A percentile compares a stretch with the other conserved stretches of the same genome.
phyloP scores from a whole-genome alignment of 2,329 filamentous ascomycete species.

The Pezicula radicicola region DNA sequence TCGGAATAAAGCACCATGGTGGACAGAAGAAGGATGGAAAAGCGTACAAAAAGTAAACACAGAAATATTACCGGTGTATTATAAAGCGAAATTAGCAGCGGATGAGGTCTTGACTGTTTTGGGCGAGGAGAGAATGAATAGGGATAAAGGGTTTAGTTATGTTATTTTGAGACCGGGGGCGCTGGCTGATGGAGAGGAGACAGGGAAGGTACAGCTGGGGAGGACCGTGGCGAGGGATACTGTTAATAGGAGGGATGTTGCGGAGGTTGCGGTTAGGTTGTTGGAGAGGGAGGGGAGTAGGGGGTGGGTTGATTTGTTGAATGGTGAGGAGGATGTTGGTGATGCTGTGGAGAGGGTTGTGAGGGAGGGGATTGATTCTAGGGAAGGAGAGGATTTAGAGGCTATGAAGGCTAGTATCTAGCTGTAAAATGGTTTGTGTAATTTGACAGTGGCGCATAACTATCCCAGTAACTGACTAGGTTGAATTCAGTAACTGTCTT shows the following conservation, averaged over 20 bases:
- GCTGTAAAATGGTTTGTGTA: not conserved
- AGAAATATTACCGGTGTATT: slow-evolving; percentile 49
- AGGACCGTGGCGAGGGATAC: slow-evolving; percentile 32
- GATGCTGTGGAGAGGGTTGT: slow-evolving; percentile 47
- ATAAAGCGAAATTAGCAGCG: slow-evolving; percentile 57
- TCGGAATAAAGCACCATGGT: slow-evolving; percentile 51
- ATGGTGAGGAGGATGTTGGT: slow-evolving; percentile 47
- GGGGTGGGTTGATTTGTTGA: slow-evolving; percentile 53
- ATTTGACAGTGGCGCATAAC: not conserved
- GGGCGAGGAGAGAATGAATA: slow-evolving; percentile 32
- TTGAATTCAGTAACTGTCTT: not conserved
- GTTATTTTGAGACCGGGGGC: slow-evolving; percentile 52
- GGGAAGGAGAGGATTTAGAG: slow-evolving; percentile 45
- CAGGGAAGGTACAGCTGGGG: slow-evolving; percentile 37
- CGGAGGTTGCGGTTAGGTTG: slow-evolving; percentile 51
- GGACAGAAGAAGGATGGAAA: slow-evolving; percentile 45
- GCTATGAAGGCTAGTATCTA: slow-evolving; percentile 16
- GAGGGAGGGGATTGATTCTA: slow-evolving; percentile 45
- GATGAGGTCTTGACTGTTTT: slow-evolving; percentile 54
- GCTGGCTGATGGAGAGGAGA: slow-evolving; percentile 46
- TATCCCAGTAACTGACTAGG: not conserved
- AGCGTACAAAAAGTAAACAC: slow-evolving; percentile 34
- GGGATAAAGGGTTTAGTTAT: slow-evolving; percentile 31
- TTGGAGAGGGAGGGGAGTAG: slow-evolving; percentile 43
- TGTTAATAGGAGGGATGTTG: slow-evolving; percentile 57